Evolutionary conservation across 2,329 filamentous ascomycete species (phyloP).

Genomic region (Hyphodiscus sp.): DNA sequence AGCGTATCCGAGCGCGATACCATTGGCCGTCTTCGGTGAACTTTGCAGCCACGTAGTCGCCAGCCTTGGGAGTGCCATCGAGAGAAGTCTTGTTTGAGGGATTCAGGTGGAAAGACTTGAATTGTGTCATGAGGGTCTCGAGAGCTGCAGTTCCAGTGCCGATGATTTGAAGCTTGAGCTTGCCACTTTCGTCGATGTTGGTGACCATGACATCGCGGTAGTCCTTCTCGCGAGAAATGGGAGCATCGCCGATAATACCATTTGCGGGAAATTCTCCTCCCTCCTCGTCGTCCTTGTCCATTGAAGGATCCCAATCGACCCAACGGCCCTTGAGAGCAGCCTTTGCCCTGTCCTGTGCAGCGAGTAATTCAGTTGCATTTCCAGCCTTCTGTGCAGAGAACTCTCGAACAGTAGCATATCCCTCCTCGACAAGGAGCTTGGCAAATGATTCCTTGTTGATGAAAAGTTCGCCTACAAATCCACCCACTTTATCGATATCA

Average conservation of each 20-base stretch:
- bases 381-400: slow-evolving; percentile 96
- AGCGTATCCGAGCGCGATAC: slow-evolving; percentile 87
- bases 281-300: slow-evolving; percentile 62
- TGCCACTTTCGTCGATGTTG: slow-evolving; percentile 75
- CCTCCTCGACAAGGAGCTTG: slow-evolving; percentile 88
- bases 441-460: slow-evolving; percentile 94
- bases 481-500: slow-evolving; percentile 91
- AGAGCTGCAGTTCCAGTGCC: slow-evolving; percentile 80
- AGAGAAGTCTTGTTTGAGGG: slow-evolving; percentile 72
- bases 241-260: slow-evolving; percentile 38
- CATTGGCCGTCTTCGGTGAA: slow-evolving; percentile 87
- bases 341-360: slow-evolving; percentile 84
- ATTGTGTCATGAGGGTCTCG: slow-evolving; percentile 82
- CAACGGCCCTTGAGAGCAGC: slow-evolving; percentile 82
- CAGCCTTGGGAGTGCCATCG: slow-evolving; percentile 73
- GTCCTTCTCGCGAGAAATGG: slow-evolving; percentile 64
- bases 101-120: slow-evolving; percentile 85
- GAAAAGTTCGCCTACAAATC: slow-evolving; percentile 92
- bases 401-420: slow-evolving; percentile 82
- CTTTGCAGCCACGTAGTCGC: slow-evolving; percentile 84
- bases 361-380: slow-evolving; percentile 78
- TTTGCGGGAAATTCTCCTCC: slow-evolving; percentile 44
- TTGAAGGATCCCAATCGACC: slow-evolving; percentile 89
- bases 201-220: slow-evolving; percentile 94
- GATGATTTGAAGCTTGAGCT: slow-evolving; percentile 85